Conservation (phyloP, 2,329 filamentous ascomycete genomes). For the Talaromyces marneffei region DNA sequence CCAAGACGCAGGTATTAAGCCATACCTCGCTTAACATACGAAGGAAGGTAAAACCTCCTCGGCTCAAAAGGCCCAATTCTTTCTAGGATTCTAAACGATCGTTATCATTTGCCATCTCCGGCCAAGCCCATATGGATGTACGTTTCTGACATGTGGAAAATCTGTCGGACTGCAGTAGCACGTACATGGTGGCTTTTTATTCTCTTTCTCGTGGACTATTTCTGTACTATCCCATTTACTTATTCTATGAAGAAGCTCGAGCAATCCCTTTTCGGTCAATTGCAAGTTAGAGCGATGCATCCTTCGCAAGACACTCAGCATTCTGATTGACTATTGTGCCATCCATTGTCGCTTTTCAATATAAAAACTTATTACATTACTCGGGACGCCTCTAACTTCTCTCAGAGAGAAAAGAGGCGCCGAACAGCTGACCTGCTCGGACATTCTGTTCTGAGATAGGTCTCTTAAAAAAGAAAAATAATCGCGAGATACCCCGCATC, state of each 20-base stretch:
- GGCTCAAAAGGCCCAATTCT: background rate
- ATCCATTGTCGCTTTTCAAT: background rate
- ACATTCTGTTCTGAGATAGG: background rate
- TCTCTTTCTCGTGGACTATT: background rate
- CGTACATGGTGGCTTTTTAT: background rate
- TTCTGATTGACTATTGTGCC: background rate
- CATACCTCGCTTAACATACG: background rate
- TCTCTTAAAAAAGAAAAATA: no score
- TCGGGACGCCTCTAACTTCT: background rate
- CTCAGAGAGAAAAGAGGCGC: background rate
- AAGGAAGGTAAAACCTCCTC: background rate
- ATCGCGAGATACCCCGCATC: background rate
- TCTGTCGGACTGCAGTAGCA: background rate
- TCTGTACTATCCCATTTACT: background rate
- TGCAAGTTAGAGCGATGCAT: background rate
- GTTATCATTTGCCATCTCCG: background rate
- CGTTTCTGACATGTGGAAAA: conserved; percentile 1
- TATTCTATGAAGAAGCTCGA: background rate
- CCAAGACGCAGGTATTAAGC: background rate
- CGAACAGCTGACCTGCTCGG: background rate
- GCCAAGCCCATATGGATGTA: background rate
- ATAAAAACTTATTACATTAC: background rate
- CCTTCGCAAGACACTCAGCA: background rate
- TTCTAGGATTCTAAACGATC: background rate
- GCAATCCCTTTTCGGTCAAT: background rate